Conservation (phyloP, 2,329 filamentous ascomycete species). For the Trichoderma arundinaceum region DNA sequence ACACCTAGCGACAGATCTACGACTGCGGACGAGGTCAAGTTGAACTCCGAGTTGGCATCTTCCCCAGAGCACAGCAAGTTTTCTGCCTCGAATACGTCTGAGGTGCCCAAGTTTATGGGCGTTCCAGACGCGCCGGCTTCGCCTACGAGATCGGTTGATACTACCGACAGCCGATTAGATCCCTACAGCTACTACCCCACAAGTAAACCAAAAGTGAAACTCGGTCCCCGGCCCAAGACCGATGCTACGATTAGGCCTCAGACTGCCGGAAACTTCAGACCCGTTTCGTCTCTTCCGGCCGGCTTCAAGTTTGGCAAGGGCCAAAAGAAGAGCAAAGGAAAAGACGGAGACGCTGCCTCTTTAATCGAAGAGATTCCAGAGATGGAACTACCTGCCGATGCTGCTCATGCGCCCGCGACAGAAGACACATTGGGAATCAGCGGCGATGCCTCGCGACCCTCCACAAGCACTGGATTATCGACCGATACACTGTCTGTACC, state of each 20-base stretch:
- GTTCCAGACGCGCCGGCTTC: slow-evolving; percentile 52
- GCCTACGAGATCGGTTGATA: slow-evolving; percentile 52
- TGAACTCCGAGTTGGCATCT: slow-evolving; percentile 59
- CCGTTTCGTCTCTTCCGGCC: slow-evolving; percentile 78
- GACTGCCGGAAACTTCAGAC: slow-evolving; percentile 67
- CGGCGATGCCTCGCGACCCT: slow-evolving; percentile 44
- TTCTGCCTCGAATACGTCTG: slow-evolving; percentile 51
- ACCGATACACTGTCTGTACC: slow-evolving; percentile 48
- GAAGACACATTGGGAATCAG: slow-evolving; percentile 40
- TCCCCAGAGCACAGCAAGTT: slow-evolving; percentile 59
- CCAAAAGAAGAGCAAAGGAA: slow-evolving; percentile 53
- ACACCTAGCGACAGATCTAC: slow-evolving; percentile 40
- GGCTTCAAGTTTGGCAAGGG: slow-evolving; percentile 74
- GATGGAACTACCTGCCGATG: slow-evolving; percentile 44
- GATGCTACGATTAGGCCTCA: slow-evolving; percentile 67
- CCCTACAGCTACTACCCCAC: slow-evolving; percentile 56
- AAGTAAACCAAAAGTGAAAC: slow-evolving; percentile 81
- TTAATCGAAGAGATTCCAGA: slow-evolving; percentile 47
- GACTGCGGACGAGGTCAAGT: slow-evolving; percentile 49
- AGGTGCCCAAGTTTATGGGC: slow-evolving; percentile 60
- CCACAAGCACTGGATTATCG: slow-evolving; percentile 54
- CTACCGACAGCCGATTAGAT: slow-evolving; percentile 56
- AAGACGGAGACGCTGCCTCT: slow-evolving; percentile 34
- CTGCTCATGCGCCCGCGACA: slow-evolving; percentile 46
- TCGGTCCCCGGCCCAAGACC: slow-evolving; percentile 81